Conservation (phyloP, 2,329 filamentous ascomycete genomes). For the Pestalotiopsis sp. region DNA sequence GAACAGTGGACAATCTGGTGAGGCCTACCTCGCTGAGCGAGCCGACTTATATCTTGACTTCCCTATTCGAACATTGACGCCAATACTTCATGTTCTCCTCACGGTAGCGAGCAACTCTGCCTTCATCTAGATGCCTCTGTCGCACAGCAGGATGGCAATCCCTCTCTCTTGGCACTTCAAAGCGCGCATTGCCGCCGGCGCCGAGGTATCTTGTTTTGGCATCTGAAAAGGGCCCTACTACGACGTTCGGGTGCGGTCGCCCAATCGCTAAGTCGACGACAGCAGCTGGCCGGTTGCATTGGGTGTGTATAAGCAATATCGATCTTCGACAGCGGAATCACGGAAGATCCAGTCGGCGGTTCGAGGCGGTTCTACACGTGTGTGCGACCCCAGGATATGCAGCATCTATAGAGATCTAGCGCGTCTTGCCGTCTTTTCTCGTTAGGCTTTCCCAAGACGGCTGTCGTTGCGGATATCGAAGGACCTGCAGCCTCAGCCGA, state of each 20-base stretch:
- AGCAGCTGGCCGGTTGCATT: neutral
- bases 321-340: neutral
- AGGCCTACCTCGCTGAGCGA: neutral
- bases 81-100: neutral
- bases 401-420: neutral
- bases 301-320: neutral
- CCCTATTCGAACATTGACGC: neutral
- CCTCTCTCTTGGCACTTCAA: neutral
- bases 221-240: neutral
- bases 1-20: neutral
- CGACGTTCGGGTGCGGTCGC: neutral
- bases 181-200: neutral
- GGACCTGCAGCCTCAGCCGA: neutral
- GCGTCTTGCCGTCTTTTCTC: neutral
- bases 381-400: neutral
- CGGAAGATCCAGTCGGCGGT: neutral
- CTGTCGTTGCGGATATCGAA: neutral
- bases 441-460: slow-evolving; percentile 4
- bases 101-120: neutral
- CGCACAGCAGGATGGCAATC: neutral
- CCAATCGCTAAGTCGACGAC: neutral
- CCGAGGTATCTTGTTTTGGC: slow-evolving; percentile 4
- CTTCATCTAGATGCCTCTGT: neutral
- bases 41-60: neutral
- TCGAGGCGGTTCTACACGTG: neutral